phyloP scores from a whole-genome alignment of 352 stramenopile genomes.

The Globisporangium nagaii region DNA sequence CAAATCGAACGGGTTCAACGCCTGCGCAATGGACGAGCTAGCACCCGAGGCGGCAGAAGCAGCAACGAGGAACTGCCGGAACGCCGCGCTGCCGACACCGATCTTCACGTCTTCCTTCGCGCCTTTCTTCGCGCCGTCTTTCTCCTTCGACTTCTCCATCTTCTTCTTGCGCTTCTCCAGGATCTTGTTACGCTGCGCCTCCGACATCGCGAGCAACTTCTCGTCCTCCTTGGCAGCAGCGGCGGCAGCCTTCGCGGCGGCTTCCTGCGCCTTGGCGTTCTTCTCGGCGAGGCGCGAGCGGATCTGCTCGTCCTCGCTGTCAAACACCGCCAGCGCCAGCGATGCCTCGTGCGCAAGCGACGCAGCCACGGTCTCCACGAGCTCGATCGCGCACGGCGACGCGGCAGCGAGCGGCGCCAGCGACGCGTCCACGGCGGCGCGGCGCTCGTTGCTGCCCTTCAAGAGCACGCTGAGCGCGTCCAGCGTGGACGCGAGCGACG shows the following conservation, averaged over 20 bases:
- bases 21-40: constrained; percentile 10
- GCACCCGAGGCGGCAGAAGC: constrained; percentile 2
- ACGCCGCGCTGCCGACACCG: constrained; percentile 52
- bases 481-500: constrained; percentile 40
- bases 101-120: constrained; percentile 64
- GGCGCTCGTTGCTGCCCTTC: constrained; percentile 51
- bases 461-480: constrained; percentile 55
- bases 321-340: constrained; percentile 50
- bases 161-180: constrained; percentile 83
- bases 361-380: constrained; percentile 36
- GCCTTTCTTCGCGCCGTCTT: constrained; percentile 64
- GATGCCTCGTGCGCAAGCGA: constrained; percentile 44
- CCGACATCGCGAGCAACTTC: constrained; percentile 71
- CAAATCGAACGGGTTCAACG: constrained; percentile 59
- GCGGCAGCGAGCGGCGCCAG: constrained; percentile 12
- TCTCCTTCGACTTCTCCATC: constrained; percentile 79
- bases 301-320: constrained; percentile 51
- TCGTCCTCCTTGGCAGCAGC: constrained; percentile 78
- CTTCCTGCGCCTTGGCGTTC: constrained; percentile 55
- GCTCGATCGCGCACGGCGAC: constrained; percentile 32
- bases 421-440: constrained; percentile 15
- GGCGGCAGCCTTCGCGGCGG: constrained; percentile 60
- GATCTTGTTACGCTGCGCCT: constrained; percentile 70
- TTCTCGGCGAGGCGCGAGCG: constrained; percentile 51
- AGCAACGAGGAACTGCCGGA: constrained; percentile 43